Evolutionary conservation across 202 grass and related monocot genomes (phyloP), one percentile per base, ranked within the genome.

Genomic region (Hordeum pubiflorum): DNA sequence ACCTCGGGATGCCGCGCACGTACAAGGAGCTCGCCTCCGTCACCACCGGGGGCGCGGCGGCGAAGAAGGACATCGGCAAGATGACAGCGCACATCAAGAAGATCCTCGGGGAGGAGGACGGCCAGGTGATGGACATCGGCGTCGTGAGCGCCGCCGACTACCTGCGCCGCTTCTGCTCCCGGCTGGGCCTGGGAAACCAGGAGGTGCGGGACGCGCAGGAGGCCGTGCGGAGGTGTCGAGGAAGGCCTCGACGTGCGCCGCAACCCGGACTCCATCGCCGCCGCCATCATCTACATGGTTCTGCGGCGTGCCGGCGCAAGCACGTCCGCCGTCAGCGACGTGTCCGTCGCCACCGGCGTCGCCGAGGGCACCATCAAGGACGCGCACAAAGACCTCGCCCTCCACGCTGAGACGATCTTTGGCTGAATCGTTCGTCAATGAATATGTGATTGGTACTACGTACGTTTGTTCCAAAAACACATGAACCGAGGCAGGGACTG

Each of bases 1-100:
- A 90, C 70, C 82, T 88, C 59, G 91, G 88, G 58, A 93, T 58
- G 79, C 87, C 91, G 59, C 91, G 91, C 10, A 93, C 91, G 52
- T 84, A 69, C 79, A 93, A 93, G 80, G 91, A 89, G 79, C 79
- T 89, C 14, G 87, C 83, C 58, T 60, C 87, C 21, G 87, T 62
- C 21, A 89, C 87, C 5, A 4, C 62, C 27, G 72, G 22, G 0
- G 82, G 87, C 27, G 36, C 58, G 15, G 54, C 46, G 2, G 71
- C 85, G 10, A 85, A 79, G 74, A 93, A 87, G 82, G 91, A 89
- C 52, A 87, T 93, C 18, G 84, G 90, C 18, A 88, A 40, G 64
- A 33, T 88, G 26, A 61, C 81, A n/a, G 55, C 22, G 21, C 50
- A 68, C 67, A 93, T 90, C 73, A 89, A 87, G 71, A 85, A 77